phyloP scores from a whole-genome alignment of 106 monocot species.

The Dioscorea dumetorum region DNA sequence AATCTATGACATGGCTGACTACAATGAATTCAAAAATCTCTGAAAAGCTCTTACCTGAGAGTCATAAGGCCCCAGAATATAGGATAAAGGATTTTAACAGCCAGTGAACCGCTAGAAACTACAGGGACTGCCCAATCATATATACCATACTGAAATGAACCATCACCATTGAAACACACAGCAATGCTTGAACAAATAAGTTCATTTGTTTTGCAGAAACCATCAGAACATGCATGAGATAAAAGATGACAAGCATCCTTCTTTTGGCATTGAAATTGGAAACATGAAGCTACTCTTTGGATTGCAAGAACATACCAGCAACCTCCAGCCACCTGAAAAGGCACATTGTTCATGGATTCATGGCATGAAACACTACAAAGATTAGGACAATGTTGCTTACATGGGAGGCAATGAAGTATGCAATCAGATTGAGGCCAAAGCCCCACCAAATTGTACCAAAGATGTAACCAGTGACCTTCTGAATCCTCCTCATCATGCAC shows the following conservation, averaged over 20 bases:
- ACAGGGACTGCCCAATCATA: slow-evolving; percentile 68
- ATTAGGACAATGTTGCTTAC: slow-evolving; percentile 28
- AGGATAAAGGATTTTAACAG: slow-evolving; percentile 79
- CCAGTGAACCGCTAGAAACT: slow-evolving; percentile 56
- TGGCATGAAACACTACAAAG: no score
- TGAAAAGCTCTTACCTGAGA: slow-evolving; percentile 47
- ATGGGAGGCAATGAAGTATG: slow-evolving; percentile 92
- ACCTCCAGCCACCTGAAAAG: slow-evolving; percentile 68
- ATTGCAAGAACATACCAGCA: slow-evolving; percentile 96
- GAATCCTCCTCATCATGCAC: slow-evolving; percentile 68
- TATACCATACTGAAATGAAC: slow-evolving; percentile 56
- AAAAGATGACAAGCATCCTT: slow-evolving; percentile 48
- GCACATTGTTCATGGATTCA: background rate
- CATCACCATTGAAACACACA: slow-evolving; percentile 40
- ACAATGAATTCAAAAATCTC: no score
- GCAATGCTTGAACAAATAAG: slow-evolving; percentile 8
- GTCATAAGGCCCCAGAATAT: slow-evolving; percentile 96
- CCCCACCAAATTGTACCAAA: slow-evolving; percentile 98
- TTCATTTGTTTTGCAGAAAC: slow-evolving; percentile 14
- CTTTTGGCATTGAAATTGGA: slow-evolving; percentile 48
- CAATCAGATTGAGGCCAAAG: slow-evolving; percentile 78
- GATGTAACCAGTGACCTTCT: slow-evolving; percentile 82
- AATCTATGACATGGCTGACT: no score
- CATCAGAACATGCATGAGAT: slow-evolving; percentile 45
- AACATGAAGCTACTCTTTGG: slow-evolving; percentile 62